These are phyloP conservation scores for Arthrobotrys pseudoclavata DNA, from an alignment of 2,329 filamentous ascomycete genomes.

Conservation along the genomic window DNA sequence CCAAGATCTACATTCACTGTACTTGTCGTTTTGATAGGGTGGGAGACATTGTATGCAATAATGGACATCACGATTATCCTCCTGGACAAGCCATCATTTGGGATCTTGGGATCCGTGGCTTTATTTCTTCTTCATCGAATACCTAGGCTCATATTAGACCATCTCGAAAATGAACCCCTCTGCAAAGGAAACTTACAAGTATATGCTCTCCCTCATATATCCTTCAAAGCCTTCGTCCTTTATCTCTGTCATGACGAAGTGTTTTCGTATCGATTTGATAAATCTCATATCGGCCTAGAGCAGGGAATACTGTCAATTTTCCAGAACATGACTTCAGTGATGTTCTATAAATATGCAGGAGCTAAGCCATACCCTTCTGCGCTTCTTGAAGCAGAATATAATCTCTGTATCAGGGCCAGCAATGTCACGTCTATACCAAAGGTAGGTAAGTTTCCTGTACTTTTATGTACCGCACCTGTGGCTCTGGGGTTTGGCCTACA, in stretches of 20 bases:
- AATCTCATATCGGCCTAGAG: slow-evolving; percentile 69
- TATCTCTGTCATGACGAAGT: slow-evolving; percentile 69
- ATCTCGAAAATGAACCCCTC: neutral
- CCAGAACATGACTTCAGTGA: neutral
- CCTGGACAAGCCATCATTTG: neutral
- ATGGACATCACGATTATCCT: too few relatives aligned
- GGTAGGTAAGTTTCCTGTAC: neutral
- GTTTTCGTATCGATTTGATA: slow-evolving; percentile 70
- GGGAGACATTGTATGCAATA: neutral
- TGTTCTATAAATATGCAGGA: neutral
- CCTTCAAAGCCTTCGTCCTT: slow-evolving; percentile 69
- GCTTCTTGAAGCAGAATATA: slow-evolving; percentile 95
- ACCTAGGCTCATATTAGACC: slow-evolving; percentile 24
- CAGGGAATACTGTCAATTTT: slow-evolving; percentile 10
- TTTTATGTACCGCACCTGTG: neutral
- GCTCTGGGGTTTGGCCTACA: slow-evolving; percentile 69
- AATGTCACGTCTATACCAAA: slow-evolving; percentile 60
- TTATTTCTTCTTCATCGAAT: slow-evolving; percentile 55
- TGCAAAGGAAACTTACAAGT: slow-evolving; percentile 67
- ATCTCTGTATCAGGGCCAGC: slow-evolving; percentile 69
- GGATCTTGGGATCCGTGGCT: neutral
- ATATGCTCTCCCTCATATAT: slow-evolving; percentile 69
- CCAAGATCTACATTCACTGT: neutral
- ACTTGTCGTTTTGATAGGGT: neutral
- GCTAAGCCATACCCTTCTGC: slow-evolving; percentile 73